These are phyloP conservation scores for Zygosaccharomyces rouxii DNA, from an alignment of 805 yeast species.

Conservation along the genomic window DNA sequence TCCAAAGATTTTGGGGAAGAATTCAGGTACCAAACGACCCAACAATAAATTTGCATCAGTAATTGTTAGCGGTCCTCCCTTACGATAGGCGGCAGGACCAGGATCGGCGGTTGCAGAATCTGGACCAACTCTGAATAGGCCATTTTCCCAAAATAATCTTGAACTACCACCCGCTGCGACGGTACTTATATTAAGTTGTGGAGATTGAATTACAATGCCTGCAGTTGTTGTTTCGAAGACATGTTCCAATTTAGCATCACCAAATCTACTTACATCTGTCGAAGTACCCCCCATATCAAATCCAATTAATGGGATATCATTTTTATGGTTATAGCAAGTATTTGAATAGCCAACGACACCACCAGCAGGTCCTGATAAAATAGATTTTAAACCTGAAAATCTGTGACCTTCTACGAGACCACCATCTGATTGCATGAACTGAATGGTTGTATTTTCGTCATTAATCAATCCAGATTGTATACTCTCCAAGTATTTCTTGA, in stretches of 20 bases:
- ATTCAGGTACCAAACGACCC: slow-evolving; percentile 68
- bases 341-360: slow-evolving; percentile 92
- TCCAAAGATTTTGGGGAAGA: slow-evolving; percentile 79
- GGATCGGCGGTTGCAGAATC: slow-evolving; percentile 86
- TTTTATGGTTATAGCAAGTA: slow-evolving; percentile 63
- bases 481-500: slow-evolving; percentile 55
- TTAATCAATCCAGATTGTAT: slow-evolving; percentile 59
- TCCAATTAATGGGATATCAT: slow-evolving; percentile 62
- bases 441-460: slow-evolving; percentile 46
- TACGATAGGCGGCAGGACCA: slow-evolving; percentile 83
- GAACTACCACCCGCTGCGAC: slow-evolving; percentile 88
- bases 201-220: slow-evolving; percentile 77
- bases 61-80: slow-evolving; percentile 77
- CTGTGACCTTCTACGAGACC: slow-evolving; percentile 81
- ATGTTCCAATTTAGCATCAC: slow-evolving; percentile 65
- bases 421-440: slow-evolving; percentile 96
- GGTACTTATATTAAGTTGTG: slow-evolving; percentile 75
- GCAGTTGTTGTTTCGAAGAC: slow-evolving; percentile 82
- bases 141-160: slow-evolving; percentile 60
- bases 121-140: slow-evolving; percentile 78
- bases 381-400: slow-evolving; percentile 84
- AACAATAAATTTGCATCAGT: slow-evolving; percentile 78
- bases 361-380: slow-evolving; percentile 95
- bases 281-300: slow-evolving; percentile 93
- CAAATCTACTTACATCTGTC: slow-evolving; percentile 75